Percentiles rank a stretch among this genome's conserved stretches.
phyloP scores from a whole-genome alignment of 1,284 basidiomycete species.

The Athelia psychrophila region DNA sequence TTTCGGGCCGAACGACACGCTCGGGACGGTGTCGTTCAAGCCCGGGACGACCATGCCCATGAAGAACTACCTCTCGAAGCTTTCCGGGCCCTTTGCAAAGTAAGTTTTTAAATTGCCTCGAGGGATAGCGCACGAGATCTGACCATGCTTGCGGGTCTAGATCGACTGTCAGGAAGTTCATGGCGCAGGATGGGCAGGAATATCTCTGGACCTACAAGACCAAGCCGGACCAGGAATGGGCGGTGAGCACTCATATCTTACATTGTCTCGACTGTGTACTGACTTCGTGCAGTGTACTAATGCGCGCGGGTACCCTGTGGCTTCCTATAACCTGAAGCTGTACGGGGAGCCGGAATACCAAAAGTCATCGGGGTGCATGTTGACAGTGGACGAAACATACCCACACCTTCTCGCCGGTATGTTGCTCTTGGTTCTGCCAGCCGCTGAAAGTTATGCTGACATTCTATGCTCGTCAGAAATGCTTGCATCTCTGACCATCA shows the following conservation, averaged over 20 bases:
- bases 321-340: conserved; percentile 55
- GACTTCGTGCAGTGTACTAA: conserved; percentile 48
- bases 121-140: neutral
- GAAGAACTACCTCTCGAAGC: conserved; percentile 47
- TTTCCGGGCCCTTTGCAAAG: conserved; percentile 33
- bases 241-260: conserved; percentile 34
- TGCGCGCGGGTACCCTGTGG: conserved; percentile 44
- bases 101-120: conserved; percentile 19
- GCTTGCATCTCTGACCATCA: conserved; percentile 57
- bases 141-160: conserved; percentile 21
- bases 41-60: conserved; percentile 39
- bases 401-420: conserved; percentile 51
- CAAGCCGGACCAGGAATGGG: conserved; percentile 55
- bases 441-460: conserved; percentile 5
- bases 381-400: conserved; percentile 61
- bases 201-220: conserved; percentile 54
- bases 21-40: conserved; percentile 49
- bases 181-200: conserved; percentile 52
- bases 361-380: conserved; percentile 54
- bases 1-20: conserved; percentile 45
- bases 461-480: conserved; percentile 42
- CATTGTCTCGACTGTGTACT: conserved; percentile 6
- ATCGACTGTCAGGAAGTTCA: conserved; percentile 46
- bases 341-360: conserved; percentile 52
- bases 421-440: conserved; percentile 13